Evolutionary conservation across 1,284 basidiomycete species (phyloP).

Genomic region (Puccinia coronata): DNA sequence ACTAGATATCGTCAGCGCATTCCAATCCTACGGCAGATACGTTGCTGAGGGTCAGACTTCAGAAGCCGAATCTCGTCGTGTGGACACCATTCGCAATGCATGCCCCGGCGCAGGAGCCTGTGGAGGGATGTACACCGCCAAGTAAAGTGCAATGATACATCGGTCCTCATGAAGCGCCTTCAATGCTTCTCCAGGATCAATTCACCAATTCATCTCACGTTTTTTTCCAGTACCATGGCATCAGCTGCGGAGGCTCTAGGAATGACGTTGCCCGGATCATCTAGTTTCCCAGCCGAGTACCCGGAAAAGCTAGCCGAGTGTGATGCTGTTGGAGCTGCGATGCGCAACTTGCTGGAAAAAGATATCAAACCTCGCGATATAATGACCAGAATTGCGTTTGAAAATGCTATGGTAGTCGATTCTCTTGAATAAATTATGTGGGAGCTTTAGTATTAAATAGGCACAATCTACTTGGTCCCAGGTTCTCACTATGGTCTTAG

Average conservation of each 20-base stretch:
- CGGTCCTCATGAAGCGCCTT: background rate
- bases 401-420: slow-evolving; percentile 53
- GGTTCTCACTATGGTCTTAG: slow-evolving; percentile 81
- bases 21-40: slow-evolving; percentile 92
- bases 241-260: slow-evolving; percentile 87
- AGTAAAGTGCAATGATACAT: slow-evolving; percentile 63
- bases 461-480: slow-evolving; percentile 52
- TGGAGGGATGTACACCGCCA: slow-evolving; percentile 73
- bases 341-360: slow-evolving; percentile 76
- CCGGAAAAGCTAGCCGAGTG: slow-evolving; percentile 80
- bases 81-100: slow-evolving; percentile 81
- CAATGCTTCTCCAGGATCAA: slow-evolving; percentile 57
- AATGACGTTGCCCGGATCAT: slow-evolving; percentile 88
- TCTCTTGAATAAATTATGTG: slow-evolving; percentile 60
- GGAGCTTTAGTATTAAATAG: slow-evolving; percentile 51
- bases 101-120: slow-evolving; percentile 95
- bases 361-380: slow-evolving; percentile 80
- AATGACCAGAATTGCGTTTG: slow-evolving; percentile 55
- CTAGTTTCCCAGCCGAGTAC: slow-evolving; percentile 72
- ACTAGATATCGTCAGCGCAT: slow-evolving; percentile 90
- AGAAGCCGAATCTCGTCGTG: slow-evolving; percentile 67
- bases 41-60: slow-evolving; percentile 81
- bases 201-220: slow-evolving; percentile 59
- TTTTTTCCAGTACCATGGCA: slow-evolving; percentile 96
- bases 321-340: slow-evolving; percentile 74